Base-by-base conservation (phyloP, 768 basidiomycete species). In the Terana coerulea region DNA sequence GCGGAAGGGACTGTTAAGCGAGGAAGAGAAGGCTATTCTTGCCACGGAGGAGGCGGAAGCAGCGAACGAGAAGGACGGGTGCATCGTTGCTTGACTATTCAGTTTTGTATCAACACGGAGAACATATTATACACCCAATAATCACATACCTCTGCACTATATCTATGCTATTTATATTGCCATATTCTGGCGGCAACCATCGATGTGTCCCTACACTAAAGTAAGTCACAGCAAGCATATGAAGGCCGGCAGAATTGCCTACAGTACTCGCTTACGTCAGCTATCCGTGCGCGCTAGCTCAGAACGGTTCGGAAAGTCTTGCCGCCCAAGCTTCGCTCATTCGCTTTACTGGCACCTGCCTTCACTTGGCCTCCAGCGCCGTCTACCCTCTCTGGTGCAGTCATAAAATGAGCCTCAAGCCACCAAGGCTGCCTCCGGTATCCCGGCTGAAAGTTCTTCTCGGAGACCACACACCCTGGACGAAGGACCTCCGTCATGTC, bases 1-100 rank as follows among this genome's bases (percentile, higher is more conserved):
- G 5, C 77, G 76, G 76, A 91, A 86, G 69, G 89, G 89, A 57
- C 81, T 89, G 67, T 58, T 87, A 57, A 81, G 72, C 22, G 83
- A 83, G 49, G 79, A 81, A 48, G 86, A 88, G 75, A 84, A 81
- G 67, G 66, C 66, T 15, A 70, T 80, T 14, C 64, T 87, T 28
- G 81, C 80, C 3, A 71, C 74, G 49, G 75, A 80, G 62, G 78
- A 77, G 56, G 76, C 70, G 47, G 72, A 71, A 49, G 61, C 66
- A 55, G 59, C 65, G 47, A 64, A 58, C 63, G 74, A 53, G 45
- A 61, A 64, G 49, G 54, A 62, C 14, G 65, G 77, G 53, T 89
- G 87, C 61, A 37, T 73, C 30, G 58, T 86, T 36, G 55, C 52
- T 9, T 55, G 34, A 81, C 14, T 12, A n/a, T n/a, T n/a, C n/a